Base-by-base conservation (phyloP, 2,329 filamentous ascomycete genomes). In the Pseudocercospora pini-densiflorae region DNA sequence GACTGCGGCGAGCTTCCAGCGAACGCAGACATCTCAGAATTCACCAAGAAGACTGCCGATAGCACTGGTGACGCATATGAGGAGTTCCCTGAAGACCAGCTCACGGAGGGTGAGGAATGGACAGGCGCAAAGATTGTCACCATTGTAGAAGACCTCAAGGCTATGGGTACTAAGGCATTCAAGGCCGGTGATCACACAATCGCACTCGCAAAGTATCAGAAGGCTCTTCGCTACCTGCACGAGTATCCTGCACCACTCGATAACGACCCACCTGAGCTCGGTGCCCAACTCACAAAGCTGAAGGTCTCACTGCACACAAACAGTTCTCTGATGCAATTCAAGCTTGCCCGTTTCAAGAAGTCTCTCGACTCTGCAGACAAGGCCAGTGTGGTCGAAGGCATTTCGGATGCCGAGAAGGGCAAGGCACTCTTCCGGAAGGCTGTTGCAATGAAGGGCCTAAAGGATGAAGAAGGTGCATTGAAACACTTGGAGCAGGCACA, bases 141-240 rank as follows among this genome's bases (percentile, higher is more conserved):
- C 80, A 94, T 98, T 68, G 93, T 92, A 2, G 84, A 86, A 5
- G 92, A 92, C 71, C 88, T 97, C 80, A 99, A 99, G 83, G 92
- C 91, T 40, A 95, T 90, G 77, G 95, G 95, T 74, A 98, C 97
- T 84, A 89, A 89, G 73, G 93, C 94, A 1, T 97, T 97, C 87
- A 97, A 97, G 85, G 83, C 81, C 27, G 89, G 89, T 47, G 87
- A 97, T 74, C 76, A 90, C 45, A 79, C 84, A 43, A 81, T 92
- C 33, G 94, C 89, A 1, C 84, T 98, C 27, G 89, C 90, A 67
- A 99, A 99, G 83, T 99, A 99, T 82, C 89, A 96, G 79, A 99
- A 99, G 84, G 94, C 89, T 19, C 81, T 97, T 68, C 89, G 93
- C 74, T 97, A 97, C 79, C 84, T 97, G 67, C 92, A 94, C 79